A percentile compares a stretch with the other conserved stretches of the same genome.
phyloP scores from a whole-genome alignment of 2,329 filamentous ascomycete species.

The Ophiostoma populinum region DNA sequence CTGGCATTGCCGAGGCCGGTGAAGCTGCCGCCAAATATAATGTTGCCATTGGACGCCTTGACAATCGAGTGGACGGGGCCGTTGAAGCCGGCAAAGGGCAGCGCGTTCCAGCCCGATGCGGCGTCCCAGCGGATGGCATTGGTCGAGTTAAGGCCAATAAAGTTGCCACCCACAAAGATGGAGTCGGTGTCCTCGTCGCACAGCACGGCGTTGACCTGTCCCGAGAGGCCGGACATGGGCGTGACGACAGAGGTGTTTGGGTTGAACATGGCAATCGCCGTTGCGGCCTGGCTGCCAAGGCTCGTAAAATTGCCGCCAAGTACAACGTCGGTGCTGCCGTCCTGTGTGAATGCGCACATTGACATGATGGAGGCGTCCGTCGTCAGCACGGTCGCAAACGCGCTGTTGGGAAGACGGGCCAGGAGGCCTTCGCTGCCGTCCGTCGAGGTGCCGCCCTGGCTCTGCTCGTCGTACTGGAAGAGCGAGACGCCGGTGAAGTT shows the following conservation, averaged over 20 bases:
- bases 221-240: slow-evolving; percentile 63
- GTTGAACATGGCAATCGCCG: slow-evolving; percentile 68
- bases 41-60: slow-evolving; percentile 62
- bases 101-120: slow-evolving; percentile 52
- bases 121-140: slow-evolving; percentile 76
- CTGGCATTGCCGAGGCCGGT: slow-evolving; percentile 72
- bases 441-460: slow-evolving; percentile 43
- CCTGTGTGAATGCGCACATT: slow-evolving; percentile 64
- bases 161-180: slow-evolving; percentile 86
- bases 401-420: slow-evolving; percentile 68
- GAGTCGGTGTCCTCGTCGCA: slow-evolving; percentile 62
- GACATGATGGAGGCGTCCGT: slow-evolving; percentile 73
- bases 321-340: slow-evolving; percentile 54
- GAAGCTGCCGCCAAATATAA: slow-evolving; percentile 85
- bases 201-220: slow-evolving; percentile 63
- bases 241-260: slow-evolving; percentile 51
- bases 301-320: slow-evolving; percentile 94
- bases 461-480: slow-evolving; percentile 72
- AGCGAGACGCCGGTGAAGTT: slow-evolving; percentile 85
- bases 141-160: slow-evolving; percentile 61
- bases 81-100: slow-evolving; percentile 91
- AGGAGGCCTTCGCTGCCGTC: slow-evolving; percentile 75
- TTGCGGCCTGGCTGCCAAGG: slow-evolving; percentile 57
- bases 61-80: slow-evolving; percentile 76
- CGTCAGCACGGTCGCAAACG: slow-evolving; percentile 54